Base-by-base conservation (phyloP, 2,329 filamentous ascomycete species). In the Talaromyces sp. region DNA sequence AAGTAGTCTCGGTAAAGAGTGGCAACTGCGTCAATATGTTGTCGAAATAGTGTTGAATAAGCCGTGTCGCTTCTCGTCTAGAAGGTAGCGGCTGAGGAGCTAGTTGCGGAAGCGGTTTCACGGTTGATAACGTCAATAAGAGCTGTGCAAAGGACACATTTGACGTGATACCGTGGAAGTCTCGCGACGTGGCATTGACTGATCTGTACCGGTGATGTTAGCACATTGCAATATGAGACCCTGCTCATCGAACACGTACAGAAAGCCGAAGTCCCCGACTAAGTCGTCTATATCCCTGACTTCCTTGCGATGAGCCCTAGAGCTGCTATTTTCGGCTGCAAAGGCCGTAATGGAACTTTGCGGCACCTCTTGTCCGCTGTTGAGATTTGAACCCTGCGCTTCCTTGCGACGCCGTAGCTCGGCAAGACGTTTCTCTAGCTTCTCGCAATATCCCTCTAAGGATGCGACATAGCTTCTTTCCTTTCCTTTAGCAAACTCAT, bases 381-480 rank as follows among this genome's bases (percentile, higher is more conserved):
- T 35, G 13, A 7, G 24, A 59, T 35, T 19, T 41, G 35, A 16
- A 2, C 71, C 68, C 22, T 74, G 65, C 19, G 68, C 70, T 13
- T 69, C 72, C 69, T 75, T 75, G 37, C 73, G 76, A 47, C 68
- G 69, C 7, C 72, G 76, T 24, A 78, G 70, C 66, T 85, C 82
- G 22, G 79, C 77, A 56, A 97, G 85, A 65, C 89, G 88, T 74
- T 88, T 89, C 77, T 97, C 91, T 9, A 98, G 85, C 77, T 91
- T 92, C 76, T 98, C 93, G 70, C 96, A 89, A 65, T 91, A 89
- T 16, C 93, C 87, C 76, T 98, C 94, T n/a, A 99, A 84, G 0
- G 94, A 96, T 8, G 94, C 92, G 52, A 98, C 93, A 83, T 98
- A 99, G 78, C 93, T 98, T 73, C 94, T 85, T 75, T 98, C 95